Evolutionary conservation across 176 grass and related monocot species (phyloP), one percentile per base, ranked within the genome.

Genomic region (Bothriochloa decipiens): DNA sequence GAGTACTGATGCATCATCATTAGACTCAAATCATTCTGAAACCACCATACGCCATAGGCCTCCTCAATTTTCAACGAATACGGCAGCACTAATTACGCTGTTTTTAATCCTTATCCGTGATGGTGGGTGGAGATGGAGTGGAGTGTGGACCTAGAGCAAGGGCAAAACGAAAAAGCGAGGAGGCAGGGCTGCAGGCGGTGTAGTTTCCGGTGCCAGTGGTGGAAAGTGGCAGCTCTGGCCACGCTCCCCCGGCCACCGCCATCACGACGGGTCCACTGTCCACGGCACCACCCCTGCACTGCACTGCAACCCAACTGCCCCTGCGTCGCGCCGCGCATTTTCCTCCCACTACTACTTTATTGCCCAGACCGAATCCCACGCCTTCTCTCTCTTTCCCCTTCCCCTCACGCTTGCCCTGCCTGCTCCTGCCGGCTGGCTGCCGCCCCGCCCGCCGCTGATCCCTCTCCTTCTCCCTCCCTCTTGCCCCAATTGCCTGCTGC

Each of bases 191-290:
- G 1, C 1, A 57, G 52, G 52, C 18, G 17, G 4, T n/a, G 71
- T 63, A 77, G 84, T 83, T 80, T 83, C 75, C 75, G 9, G 84
- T 80, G 84, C 60, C 84, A 79, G 84, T 18, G 68, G 84, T 18
- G 75, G 68, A 69, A 76, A 87, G 80, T 33, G 75, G 68, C 49
- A 68, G 71, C 82, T 76, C 64, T 72, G 87, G 50, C 66, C 75
- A 25, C 53, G 64, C 49, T 62, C 83, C 47, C 26, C 60, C 87
- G 76, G 7, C 53, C 53, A 11, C 43, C 43, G 3, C 45, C 45
- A 22, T 22, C 58, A 25, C 58, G 10, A 5, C n/a, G 58, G 58
- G 58, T 1, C 25, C 61, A 63, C 61, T 25, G 61, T 28, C 61
- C 75, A 39, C 26, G 70, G 40, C 71, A 50, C 42, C 29, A 16